A percentile compares a stretch with the other conserved stretches of the same genome.
phyloP scores from a whole-genome alignment of 768 basidiomycete genomes.

The Mycena indigotica region DNA sequence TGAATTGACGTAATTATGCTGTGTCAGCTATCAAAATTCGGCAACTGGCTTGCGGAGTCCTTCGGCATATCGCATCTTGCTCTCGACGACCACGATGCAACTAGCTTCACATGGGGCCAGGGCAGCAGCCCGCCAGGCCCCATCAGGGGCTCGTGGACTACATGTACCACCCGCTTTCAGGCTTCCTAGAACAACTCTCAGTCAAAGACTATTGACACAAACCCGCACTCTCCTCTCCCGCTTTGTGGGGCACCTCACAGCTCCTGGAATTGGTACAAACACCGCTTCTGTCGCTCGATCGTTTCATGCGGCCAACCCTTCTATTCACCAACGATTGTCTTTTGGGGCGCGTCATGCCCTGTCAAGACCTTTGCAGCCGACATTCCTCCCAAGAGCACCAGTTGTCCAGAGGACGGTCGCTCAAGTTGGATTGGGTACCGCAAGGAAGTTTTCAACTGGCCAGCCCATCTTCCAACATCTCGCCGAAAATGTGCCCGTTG shows the following conservation, averaged over 20 bases:
- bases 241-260: constrained; percentile 57
- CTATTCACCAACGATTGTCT: constrained; percentile 60
- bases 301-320: constrained; percentile 32
- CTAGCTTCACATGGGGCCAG: constrained; percentile 49
- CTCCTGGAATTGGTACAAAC: constrained; percentile 50
- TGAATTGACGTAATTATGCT: background rate
- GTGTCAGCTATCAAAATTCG: background rate
- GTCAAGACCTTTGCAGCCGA: constrained; percentile 44
- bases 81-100: constrained; percentile 36
- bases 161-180: constrained; percentile 47
- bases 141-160: constrained; percentile 42
- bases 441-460: constrained; percentile 72
- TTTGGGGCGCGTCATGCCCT: constrained; percentile 57
- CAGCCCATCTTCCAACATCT: constrained; percentile 81
- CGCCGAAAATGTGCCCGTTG: constrained; percentile 78
- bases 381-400: constrained; percentile 62
- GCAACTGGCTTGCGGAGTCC: background rate
- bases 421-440: constrained; percentile 76
- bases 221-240: constrained; percentile 58
- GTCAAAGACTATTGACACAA: constrained; percentile 51
- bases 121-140: constrained; percentile 42
- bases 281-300: constrained; percentile 28
- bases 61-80: background rate
- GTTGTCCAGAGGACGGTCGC: constrained; percentile 50
- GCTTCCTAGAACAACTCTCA: constrained; percentile 32